Percentiles rank a stretch among this genome's conserved stretches.
Evolutionary conservation across 1,284 basidiomycete genomes (phyloP).

Genomic region (Tausonia pullulans): DNA sequence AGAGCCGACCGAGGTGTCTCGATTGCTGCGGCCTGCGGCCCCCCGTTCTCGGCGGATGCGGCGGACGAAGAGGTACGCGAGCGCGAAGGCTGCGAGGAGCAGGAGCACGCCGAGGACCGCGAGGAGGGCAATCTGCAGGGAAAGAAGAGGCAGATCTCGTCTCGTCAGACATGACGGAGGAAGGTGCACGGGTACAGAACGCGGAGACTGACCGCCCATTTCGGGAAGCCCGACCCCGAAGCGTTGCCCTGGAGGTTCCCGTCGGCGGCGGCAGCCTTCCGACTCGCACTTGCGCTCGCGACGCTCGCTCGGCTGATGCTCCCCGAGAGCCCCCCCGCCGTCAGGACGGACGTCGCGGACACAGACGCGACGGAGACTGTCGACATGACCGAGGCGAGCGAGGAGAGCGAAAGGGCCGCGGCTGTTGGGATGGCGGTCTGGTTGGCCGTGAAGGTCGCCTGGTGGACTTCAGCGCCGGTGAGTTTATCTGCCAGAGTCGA

Average conservation of each 20-base stretch:
- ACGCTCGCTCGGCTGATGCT: not conserved
- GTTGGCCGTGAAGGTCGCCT: conserved; percentile 22
- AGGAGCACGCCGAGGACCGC: conserved; percentile 13
- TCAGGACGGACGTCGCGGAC: conserved; percentile 4
- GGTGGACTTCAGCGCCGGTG: conserved; percentile 21
- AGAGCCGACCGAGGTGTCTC: not conserved
- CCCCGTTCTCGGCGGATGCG: conserved; percentile 1
- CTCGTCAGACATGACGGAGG: not conserved
- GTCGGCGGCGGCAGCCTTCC: not conserved
- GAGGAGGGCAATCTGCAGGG: conserved; percentile 12
- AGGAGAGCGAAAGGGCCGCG: conserved; percentile 9
- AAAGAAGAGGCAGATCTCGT: not conserved
- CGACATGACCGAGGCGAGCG: conserved; percentile 14
- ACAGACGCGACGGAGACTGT: conserved; percentile 16
- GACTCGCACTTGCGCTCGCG: not conserved
- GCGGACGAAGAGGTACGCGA: conserved; percentile 12
- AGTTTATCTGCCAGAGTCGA: not conserved
- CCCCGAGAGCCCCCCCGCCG: not conserved
- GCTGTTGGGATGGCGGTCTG: conserved; percentile 18
- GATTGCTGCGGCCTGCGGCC: too few species aligned
- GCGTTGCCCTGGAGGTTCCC: conserved; percentile 8
- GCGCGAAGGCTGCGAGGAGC: conserved; percentile 3
- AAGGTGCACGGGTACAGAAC: not conserved
- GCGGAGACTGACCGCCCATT: conserved; percentile 9
- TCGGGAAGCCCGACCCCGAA: not conserved